Conservation (phyloP, 768 basidiomycete genomes). For the Lactifluus hygrophoroides region DNA sequence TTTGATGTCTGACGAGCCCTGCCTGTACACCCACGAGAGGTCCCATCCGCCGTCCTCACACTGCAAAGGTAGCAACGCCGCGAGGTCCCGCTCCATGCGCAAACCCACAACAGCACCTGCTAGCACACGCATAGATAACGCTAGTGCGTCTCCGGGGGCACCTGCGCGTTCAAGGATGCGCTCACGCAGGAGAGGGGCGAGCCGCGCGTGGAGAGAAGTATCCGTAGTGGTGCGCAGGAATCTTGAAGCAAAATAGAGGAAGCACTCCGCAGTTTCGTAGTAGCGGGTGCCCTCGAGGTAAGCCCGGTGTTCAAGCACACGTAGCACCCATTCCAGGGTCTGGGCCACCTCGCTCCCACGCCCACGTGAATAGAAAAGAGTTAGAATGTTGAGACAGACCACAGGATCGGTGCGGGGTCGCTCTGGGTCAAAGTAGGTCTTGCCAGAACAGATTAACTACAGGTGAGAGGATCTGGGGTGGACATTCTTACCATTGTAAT, state of each 20-base stretch:
- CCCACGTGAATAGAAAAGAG: slow-evolving; percentile 41
- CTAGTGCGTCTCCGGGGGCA: slow-evolving; percentile 41
- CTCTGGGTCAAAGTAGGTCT: slow-evolving; percentile 46
- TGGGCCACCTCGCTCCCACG: slow-evolving; percentile 37
- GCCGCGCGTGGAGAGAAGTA: slow-evolving; percentile 27
- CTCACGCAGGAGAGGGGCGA: slow-evolving; percentile 36
- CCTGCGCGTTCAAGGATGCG: slow-evolving; percentile 45
- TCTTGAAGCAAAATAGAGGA: slow-evolving; percentile 43
- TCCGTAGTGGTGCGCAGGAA: slow-evolving; percentile 33
- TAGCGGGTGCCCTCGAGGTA: slow-evolving; percentile 49
- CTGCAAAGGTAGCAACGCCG: slow-evolving; percentile 39
- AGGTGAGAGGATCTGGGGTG: neutral
- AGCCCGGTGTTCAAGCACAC: slow-evolving; percentile 43
- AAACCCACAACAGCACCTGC: slow-evolving; percentile 36
- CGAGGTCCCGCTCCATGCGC: slow-evolving; percentile 36
- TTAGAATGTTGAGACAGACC: slow-evolving; percentile 43
- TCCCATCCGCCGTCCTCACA: slow-evolving; percentile 50
- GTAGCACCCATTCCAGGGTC: slow-evolving; percentile 42
- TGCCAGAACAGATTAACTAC: slow-evolving; percentile 20
- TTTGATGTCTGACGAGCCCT: slow-evolving; percentile 37
- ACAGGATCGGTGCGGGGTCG: slow-evolving; percentile 47
- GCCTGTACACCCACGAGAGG: slow-evolving; percentile 49
- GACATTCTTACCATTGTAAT: slow-evolving; percentile 28
- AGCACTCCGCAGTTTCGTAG: slow-evolving; percentile 44
- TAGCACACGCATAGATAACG: slow-evolving; percentile 48